Evolutionary conservation across 208 protist species (phyloP).

Genomic region (Leptomonas pyrrhocoris): DNA sequence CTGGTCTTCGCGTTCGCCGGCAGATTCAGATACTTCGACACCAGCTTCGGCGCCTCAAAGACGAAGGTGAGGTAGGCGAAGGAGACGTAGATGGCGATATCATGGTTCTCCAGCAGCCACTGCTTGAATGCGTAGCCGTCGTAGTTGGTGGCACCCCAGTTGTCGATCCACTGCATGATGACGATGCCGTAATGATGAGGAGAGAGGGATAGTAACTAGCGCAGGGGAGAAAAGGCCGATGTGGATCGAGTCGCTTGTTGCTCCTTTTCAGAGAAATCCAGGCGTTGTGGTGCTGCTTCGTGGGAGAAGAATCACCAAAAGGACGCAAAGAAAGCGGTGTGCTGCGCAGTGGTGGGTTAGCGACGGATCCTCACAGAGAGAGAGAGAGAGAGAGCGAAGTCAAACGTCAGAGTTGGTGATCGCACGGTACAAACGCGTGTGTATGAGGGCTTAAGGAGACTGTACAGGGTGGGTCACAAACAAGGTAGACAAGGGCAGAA

Average conservation of each 20-base stretch:
- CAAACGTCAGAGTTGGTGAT: neutral
- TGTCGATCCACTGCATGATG: conserved; percentile 50
- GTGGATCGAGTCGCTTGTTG: too few relatives aligned
- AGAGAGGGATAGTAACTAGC: neutral
- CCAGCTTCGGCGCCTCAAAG: conserved; percentile 41
- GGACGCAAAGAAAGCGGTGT: neutral
- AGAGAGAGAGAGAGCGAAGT: neutral
- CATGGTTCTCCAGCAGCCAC: conserved; percentile 62
- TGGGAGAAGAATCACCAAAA: neutral
- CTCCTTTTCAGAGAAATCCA: neutral
- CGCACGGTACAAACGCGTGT: conserved; percentile 1
- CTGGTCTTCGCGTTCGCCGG: conserved; percentile 36
- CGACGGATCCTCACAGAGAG: neutral
- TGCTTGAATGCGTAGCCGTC: conserved; percentile 64
- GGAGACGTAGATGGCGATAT: conserved; percentile 59
- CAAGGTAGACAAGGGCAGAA: conserved; percentile 8
- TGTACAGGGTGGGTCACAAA: too few relatives aligned
- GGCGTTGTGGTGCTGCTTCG: neutral
- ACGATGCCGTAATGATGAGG: neutral
- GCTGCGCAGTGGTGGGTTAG: neutral
- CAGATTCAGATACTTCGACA: conserved; percentile 35
- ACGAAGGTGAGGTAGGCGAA: conserved; percentile 53
- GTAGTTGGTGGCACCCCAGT: conserved; percentile 56
- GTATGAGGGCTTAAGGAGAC: conserved; percentile 10
- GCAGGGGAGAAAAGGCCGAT: neutral